Evolutionary conservation across 495 filamentous ascomycete genomes (phyloP).

Genomic region (Daldinia bambusicola): DNA sequence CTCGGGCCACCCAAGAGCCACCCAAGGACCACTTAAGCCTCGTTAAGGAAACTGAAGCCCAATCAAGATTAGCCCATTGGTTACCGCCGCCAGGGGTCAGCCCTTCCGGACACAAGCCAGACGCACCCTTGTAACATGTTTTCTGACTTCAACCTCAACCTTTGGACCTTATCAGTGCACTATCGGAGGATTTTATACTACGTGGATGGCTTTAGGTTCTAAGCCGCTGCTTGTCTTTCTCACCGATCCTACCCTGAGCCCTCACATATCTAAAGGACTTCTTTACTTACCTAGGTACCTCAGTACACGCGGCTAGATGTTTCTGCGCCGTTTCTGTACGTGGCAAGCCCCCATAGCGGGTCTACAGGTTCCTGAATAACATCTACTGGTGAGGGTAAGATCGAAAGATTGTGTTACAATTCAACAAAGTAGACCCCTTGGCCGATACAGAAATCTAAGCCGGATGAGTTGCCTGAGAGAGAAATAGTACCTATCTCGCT

Average conservation of each 20-base stretch:
- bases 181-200: constrained; percentile 27
- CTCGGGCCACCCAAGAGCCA: constrained; percentile 26
- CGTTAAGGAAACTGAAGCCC: constrained; percentile 12
- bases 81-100: constrained; percentile 26
- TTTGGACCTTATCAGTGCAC: constrained; percentile 13
- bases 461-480: not conserved
- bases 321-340: constrained; percentile 9
- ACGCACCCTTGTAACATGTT: constrained; percentile 36
- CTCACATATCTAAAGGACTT: constrained; percentile 10
- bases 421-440: not conserved
- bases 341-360: constrained; percentile 7
- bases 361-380: not conserved
- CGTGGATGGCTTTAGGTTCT: not conserved
- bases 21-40: constrained; percentile 16
- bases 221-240: not conserved
- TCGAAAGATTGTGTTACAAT: not conserved
- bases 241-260: constrained; percentile 10
- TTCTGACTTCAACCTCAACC: constrained; percentile 13
- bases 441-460: not conserved
- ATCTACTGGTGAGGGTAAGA: constrained; percentile 3
- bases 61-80: constrained; percentile 29
- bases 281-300: not conserved
- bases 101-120: constrained; percentile 31
- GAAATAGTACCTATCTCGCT: not conserved
- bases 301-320: constrained; percentile 33